phyloP scores from a whole-genome alignment of 345 rosid species.

The Schrenkiella parvula region DNA sequence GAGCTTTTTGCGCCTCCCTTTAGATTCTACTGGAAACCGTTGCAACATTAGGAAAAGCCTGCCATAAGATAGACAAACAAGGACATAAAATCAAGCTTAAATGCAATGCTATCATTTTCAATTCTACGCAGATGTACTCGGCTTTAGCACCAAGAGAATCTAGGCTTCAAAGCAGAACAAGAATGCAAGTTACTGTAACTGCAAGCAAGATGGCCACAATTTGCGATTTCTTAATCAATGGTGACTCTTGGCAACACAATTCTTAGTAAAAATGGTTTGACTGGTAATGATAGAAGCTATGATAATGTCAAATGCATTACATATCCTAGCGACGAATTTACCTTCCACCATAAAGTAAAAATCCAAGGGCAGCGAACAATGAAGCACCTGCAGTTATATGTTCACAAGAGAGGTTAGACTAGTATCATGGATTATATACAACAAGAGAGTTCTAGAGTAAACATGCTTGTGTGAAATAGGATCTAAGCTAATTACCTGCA shows the following conservation, averaged over 20 bases:
- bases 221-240: background rate
- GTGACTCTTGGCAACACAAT: background rate
- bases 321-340: constrained; percentile 15
- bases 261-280: background rate
- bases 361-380: constrained; percentile 81
- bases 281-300: background rate
- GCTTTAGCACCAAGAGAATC: background rate
- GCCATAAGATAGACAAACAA: constrained; percentile 29
- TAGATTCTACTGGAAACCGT: constrained; percentile 94
- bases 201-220: background rate
- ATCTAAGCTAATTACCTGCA: constrained; percentile 50
- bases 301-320: background rate
- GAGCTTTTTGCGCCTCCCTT: constrained; percentile 86
- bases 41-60: constrained; percentile 92
- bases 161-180: constrained; percentile 3
- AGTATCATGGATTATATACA: background rate
- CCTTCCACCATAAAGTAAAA: constrained; percentile 95
- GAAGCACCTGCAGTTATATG: constrained; percentile 55
- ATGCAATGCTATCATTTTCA: background rate
- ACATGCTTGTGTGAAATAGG: background rate
- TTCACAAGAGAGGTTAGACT: background rate
- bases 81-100: background rate
- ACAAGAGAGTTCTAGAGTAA: background rate
- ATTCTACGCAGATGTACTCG: background rate
- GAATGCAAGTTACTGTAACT: constrained; percentile 1